Percentiles rank a stretch among this genome's conserved stretches.
Evolutionary conservation across 2,329 filamentous ascomycete species (phyloP).

Genomic region (Alternaria longipes): DNA sequence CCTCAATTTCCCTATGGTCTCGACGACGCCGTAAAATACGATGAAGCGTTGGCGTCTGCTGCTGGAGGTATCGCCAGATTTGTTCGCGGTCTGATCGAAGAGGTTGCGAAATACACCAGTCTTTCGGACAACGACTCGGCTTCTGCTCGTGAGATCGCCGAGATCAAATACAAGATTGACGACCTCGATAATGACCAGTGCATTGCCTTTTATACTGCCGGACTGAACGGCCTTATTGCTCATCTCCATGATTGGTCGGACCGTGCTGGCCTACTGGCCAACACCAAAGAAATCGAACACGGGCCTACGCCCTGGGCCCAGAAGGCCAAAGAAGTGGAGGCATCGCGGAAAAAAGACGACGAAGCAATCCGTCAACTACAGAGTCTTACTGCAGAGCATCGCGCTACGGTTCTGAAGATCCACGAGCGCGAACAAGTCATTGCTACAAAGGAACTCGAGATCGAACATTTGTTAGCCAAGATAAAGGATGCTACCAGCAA

Average conservation of each 20-base stretch:
- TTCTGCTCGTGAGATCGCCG: slow-evolving; percentile 5
- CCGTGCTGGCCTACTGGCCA: slow-evolving; percentile 59
- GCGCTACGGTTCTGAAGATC: slow-evolving; percentile 70
- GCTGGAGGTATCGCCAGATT: slow-evolving; percentile 26
- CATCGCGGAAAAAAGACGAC: slow-evolving; percentile 80
- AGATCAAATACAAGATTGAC: slow-evolving; percentile 12
- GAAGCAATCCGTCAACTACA: slow-evolving; percentile 87
- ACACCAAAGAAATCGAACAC: slow-evolving; percentile 69
- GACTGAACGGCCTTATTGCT: slow-evolving; percentile 6
- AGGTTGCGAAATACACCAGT: slow-evolving; percentile 16
- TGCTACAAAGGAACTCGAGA: slow-evolving; percentile 70
- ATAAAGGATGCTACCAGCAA: slow-evolving; percentile 40
- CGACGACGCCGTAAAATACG: slow-evolving; percentile 32
- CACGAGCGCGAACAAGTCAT: slow-evolving; percentile 84
- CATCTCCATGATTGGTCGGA: slow-evolving; percentile 65
- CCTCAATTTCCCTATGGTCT: slow-evolving; percentile 34
- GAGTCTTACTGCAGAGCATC: slow-evolving; percentile 79
- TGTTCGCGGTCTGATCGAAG: slow-evolving; percentile 24
- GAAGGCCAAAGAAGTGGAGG: slow-evolving; percentile 80
- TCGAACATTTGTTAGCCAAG: slow-evolving; percentile 84
- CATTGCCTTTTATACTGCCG: slow-evolving; percentile 10
- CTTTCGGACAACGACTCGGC: slow-evolving; percentile 13
- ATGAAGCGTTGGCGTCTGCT: slow-evolving; percentile 27
- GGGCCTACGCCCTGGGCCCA: slow-evolving; percentile 82
- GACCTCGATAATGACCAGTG: slow-evolving; percentile 17